Base-by-base conservation (phyloP, 441 rosid species). In the Croton laevigatus region DNA sequence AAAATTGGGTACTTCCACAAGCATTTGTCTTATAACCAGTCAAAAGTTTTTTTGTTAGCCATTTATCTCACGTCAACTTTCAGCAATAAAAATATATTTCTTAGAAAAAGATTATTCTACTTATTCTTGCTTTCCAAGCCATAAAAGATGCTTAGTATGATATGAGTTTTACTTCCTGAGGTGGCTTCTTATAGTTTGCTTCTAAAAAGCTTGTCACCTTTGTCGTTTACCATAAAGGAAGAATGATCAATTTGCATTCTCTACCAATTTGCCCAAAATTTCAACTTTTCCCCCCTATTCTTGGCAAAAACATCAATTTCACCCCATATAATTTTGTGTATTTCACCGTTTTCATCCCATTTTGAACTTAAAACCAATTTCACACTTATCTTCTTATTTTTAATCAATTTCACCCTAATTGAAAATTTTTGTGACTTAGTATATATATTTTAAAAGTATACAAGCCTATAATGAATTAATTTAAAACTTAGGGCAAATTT, bases 1-100 rank as follows among this genome's bases (percentile, higher is more conserved):
- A 68, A 73, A n/a, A 5, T 69, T 61, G 52, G 72, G 67, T 32
- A 45, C 60, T 53, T 42, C 63, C 19, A 66, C 52, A 78, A 67
- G 67, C 78, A 78, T 70, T 57, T 67, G 58, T 37, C 12, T 11
- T 17, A 9, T 4, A 22, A 57, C 23, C 54, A n/a, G 10, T 6
- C n/a, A 0, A 0, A 46, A 46, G 12, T 20, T 16, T 68, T 54
- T 52, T 67, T 38, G 60, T 67, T 45, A 0, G 27, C n/a, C 17
- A n/a, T 53, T 10, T 60, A 32, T 13, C 37, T 16, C 27, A 6
- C 2, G 7, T 52, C 23, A 51, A 17, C 0, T 8, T 8, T 9
- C n/a, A 9, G 17, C 11, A 2, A 46, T 46, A 46, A 1, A 46
- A 46, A n/a, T 3, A 16, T n/a, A n/a, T n/a, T n/a, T n/a, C n/a